phyloP scores from a whole-genome alignment of 768 basidiomycete species.

The Termitomyces sp. region DNA sequence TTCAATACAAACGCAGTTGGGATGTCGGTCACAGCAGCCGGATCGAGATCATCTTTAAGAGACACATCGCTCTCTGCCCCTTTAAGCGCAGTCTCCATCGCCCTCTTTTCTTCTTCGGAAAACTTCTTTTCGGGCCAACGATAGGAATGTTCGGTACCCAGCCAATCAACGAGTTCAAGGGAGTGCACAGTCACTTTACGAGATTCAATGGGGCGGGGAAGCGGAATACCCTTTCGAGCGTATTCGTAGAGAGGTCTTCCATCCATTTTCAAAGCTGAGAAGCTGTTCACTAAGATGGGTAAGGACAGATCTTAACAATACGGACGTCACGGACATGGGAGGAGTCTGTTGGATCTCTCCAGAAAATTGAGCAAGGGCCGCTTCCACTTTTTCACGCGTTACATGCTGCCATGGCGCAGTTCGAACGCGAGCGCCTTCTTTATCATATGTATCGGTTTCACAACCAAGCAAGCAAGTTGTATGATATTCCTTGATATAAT shows the following conservation, averaged over 20 bases:
- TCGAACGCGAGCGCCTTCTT: conserved; percentile 77
- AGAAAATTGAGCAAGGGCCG: conserved; percentile 62
- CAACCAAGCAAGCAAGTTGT: conserved; percentile 90
- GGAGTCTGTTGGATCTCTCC: conserved; percentile 90
- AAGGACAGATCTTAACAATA: background rate
- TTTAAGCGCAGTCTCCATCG: conserved; percentile 61
- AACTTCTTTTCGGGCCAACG: conserved; percentile 71
- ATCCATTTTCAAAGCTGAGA: conserved; percentile 98
- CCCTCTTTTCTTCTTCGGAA: conserved; percentile 59
- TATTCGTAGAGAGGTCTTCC: conserved; percentile 95
- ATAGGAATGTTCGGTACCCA: conserved; percentile 68
- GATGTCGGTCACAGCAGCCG: conserved; percentile 22
- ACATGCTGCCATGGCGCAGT: conserved; percentile 80
- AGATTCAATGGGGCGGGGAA: conserved; percentile 91
- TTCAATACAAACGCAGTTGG: conserved; percentile 81
- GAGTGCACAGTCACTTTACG: conserved; percentile 79
- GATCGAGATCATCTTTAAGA: conserved; percentile 36
- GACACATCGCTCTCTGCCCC: conserved; percentile 34
- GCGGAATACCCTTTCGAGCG: conserved; percentile 82
- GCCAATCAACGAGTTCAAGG: conserved; percentile 76
- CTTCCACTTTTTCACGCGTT: conserved; percentile 70
- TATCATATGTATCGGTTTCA: conserved; percentile 93
- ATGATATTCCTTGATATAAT: conserved; percentile 67
- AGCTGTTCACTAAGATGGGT: conserved; percentile 42
- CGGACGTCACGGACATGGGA: conserved; percentile 63